A percentile compares a stretch with the other conserved stretches of the same genome.
phyloP scores from a whole-genome alignment of 306 rosid species.

The Astragalus glycyphyllos region DNA sequence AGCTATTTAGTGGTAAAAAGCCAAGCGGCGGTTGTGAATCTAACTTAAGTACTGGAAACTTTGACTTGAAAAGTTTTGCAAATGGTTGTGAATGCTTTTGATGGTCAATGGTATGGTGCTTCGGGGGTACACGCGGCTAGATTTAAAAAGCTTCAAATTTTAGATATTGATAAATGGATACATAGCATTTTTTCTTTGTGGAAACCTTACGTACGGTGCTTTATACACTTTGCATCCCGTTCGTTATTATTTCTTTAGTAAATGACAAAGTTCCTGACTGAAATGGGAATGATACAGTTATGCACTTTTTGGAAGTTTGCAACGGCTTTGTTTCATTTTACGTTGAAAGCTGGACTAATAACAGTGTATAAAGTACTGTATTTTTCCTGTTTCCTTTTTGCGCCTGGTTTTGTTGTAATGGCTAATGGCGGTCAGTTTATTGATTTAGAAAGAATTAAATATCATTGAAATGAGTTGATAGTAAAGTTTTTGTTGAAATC shows the following conservation, averaged over 20 bases:
- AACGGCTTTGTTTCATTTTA: too few relatives aligned
- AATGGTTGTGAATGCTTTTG: not conserved
- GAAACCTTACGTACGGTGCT: too few relatives aligned
- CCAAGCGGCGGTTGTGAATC: not conserved
- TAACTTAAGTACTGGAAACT: not conserved
- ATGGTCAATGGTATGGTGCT: slow-evolving; percentile 1
- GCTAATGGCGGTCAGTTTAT: not conserved
- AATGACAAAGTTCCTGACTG: too few relatives aligned
- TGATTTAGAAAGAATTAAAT: not conserved
- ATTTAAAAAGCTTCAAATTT: slow-evolving; percentile 5
- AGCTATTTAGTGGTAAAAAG: slow-evolving; percentile 8
- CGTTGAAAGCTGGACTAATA: too few relatives aligned
- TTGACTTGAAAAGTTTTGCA: slow-evolving; percentile 10
- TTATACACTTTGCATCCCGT: too few relatives aligned
- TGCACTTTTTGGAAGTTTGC: too few relatives aligned
- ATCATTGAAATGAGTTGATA: not conserved
- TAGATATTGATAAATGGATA: not conserved
- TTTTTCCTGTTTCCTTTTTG: too few relatives aligned
- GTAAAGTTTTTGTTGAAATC: not conserved
- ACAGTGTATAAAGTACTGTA: too few relatives aligned
- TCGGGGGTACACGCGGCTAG: not conserved
- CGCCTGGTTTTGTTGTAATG: not conserved
- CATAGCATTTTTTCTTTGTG: too few relatives aligned
- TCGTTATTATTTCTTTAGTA: too few relatives aligned
- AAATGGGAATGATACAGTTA: too few relatives aligned